Base-by-base conservation (phyloP, 2,329 filamentous ascomycete species). In the Stagonosporopsis cucurbitacearum region DNA sequence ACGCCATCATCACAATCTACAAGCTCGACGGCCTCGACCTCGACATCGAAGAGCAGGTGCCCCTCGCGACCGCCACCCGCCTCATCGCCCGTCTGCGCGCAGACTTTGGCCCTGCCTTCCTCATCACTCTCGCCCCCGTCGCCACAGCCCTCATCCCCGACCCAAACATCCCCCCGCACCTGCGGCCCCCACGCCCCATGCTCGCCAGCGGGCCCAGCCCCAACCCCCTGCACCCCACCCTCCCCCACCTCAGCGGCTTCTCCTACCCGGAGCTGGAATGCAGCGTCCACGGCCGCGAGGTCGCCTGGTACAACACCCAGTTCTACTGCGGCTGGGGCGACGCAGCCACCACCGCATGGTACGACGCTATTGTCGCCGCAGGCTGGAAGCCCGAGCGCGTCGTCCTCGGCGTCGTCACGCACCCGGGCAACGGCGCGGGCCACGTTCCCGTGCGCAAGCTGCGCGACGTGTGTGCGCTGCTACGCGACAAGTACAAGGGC, bases 271-370 rank as follows among this genome's bases (percentile, higher is more conserved):
- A 86, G 11, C 82, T 97, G 2, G 91, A 96, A 71, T 71, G 67
- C 42, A 71, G 70, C 35, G 60, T 65, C 3, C 65, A 59, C 6
- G 74, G 70, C 3, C 52, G 54, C 17, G 69, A 88, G 39, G 89
- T 96, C 25, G 82, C 83, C 2, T 97, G 92, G 86, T 96, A 96
- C 75, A 96, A 96, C 71, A 83, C 88, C 6, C 93, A 97, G 71
- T 96, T 96, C 76, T 97, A 97, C 81, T 95, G 90, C 70, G 92
- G 92, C 1, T 97, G 91, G 88, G 91, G 91, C 8, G 86, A 86
- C 44, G 85, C 87, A 1, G 78, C 81, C 25, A 80, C 74, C 13
- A 80, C 79, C 2, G 67, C 71, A 20, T 80, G 79, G 66, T 85
- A 82, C 67, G 82, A 84, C 54, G 75, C 79, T 46, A 82, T 86